These are phyloP conservation scores for Ophiostoma tasmaniense DNA, from an alignment of 2,329 filamentous ascomycete species.

Conservation along the genomic window DNA sequence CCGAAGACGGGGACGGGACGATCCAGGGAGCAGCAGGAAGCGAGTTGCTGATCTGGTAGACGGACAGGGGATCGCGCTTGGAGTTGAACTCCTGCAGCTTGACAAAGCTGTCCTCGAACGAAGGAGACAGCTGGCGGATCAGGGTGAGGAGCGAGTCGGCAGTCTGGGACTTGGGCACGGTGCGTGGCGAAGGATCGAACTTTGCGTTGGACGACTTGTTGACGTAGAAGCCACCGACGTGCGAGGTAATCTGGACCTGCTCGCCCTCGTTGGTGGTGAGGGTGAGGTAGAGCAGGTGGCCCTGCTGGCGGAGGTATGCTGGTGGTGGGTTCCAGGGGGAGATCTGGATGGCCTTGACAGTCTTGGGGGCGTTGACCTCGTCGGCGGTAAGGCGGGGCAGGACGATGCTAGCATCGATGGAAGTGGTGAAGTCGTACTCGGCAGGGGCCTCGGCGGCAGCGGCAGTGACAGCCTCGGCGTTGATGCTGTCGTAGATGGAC, in stretches of 20 bases:
- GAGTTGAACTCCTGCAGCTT: conserved; percentile 78
- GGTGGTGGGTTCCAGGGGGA: conserved; percentile 97
- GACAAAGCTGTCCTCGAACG: conserved; percentile 68
- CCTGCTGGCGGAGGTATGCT: conserved; percentile 80
- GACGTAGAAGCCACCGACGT: conserved; percentile 91
- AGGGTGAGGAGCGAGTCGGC: conserved; percentile 82
- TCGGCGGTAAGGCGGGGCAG: conserved; percentile 55
- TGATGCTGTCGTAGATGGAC: conserved; percentile 76
- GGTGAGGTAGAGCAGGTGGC: conserved; percentile 84
- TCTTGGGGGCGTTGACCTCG: conserved; percentile 61
- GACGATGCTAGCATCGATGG: conserved; percentile 60
- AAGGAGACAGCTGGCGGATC: conserved; percentile 70
- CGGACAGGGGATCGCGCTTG: conserved; percentile 76
- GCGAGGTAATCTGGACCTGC: conserved; percentile 85
- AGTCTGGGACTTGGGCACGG: conserved; percentile 65
- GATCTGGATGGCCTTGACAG: conserved; percentile 77
- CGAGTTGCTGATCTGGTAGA: conserved; percentile 92
- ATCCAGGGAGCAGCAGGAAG: conserved; percentile 90
- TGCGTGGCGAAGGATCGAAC: conserved; percentile 81
- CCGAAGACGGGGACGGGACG: conserved; percentile 59
- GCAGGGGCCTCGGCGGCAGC: conserved; percentile 30
- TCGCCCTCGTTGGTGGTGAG: conserved; percentile 90
- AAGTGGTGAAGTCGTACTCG: conserved; percentile 68
- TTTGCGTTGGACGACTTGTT: conserved; percentile 94
- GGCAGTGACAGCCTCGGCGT: conserved; percentile 35